phyloP scores from a whole-genome alignment of 2,329 filamentous ascomycete species.

The Colletotrichum cereale region DNA sequence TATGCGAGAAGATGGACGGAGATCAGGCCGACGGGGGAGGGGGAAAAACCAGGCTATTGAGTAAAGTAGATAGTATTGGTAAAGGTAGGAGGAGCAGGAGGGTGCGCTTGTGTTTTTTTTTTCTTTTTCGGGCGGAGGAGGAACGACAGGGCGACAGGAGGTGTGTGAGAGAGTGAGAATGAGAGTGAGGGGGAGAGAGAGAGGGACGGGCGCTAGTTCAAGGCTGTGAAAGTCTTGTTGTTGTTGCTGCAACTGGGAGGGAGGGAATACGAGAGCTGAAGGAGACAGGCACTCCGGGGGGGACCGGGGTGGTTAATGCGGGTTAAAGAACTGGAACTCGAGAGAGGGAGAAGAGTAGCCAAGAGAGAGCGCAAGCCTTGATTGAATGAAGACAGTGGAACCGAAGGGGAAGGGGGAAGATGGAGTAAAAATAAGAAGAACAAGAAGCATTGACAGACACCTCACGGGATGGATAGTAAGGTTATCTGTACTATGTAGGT shows the following conservation, averaged over 20 bases:
- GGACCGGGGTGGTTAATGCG: conserved; percentile 12
- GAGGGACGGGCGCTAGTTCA: background rate
- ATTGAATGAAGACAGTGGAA: background rate
- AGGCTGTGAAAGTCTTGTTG: conserved; percentile 16
- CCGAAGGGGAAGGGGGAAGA: background rate
- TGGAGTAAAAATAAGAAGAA: background rate
- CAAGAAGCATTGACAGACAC: no score
- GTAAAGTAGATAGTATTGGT: background rate
- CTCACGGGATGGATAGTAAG: no score
- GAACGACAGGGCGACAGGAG: background rate
- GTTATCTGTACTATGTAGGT: no score
- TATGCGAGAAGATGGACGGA: conserved; percentile 13
- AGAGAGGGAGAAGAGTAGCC: background rate
- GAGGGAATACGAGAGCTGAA: conserved; percentile 42
- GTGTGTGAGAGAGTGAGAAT: background rate
- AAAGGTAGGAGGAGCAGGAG: background rate
- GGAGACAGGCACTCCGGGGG: conserved; percentile 31
- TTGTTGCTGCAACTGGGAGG: background rate
- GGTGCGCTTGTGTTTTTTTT: conserved; percentile 13
- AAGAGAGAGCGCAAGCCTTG: background rate
- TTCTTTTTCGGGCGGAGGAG: background rate
- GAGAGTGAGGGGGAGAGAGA: background rate
- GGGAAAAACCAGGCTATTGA: background rate
- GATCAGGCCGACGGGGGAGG: background rate
- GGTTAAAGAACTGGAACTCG: conserved; percentile 22